Conservation (phyloP, 306 rosid species). For the Acacia confusa region DNA sequence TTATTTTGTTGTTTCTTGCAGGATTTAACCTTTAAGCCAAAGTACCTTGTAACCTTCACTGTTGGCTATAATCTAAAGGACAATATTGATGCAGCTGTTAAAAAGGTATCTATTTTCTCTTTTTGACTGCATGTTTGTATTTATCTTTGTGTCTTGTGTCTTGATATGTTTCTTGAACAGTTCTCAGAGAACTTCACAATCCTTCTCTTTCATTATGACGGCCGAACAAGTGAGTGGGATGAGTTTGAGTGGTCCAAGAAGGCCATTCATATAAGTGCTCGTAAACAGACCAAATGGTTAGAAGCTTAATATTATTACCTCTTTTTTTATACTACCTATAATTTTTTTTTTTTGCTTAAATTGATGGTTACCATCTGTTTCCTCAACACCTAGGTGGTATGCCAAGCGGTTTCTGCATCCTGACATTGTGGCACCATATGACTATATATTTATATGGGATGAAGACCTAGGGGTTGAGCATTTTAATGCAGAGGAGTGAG, state of each 20-base stretch:
- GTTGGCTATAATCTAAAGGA: slow-evolving; percentile 75
- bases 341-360: slow-evolving; percentile 4
- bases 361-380: slow-evolving; percentile 10
- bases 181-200: slow-evolving; percentile 86
- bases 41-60: slow-evolving; percentile 95
- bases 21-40: slow-evolving; percentile 82
- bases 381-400: slow-evolving; percentile 73
- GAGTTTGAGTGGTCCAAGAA: slow-evolving; percentile 91
- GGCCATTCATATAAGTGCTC: slow-evolving; percentile 92
- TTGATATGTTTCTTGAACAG: slow-evolving; percentile 51
- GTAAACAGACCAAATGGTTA: slow-evolving; percentile 94
- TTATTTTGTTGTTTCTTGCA: slow-evolving; percentile 47
- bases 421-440: slow-evolving; percentile 94
- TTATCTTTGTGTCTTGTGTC: slow-evolving; percentile 15
- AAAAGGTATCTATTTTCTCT: slow-evolving; percentile 62
- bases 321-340: background rate
- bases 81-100: slow-evolving; percentile 85
- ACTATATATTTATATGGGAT: slow-evolving; percentile 97
- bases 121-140: slow-evolving; percentile 20
- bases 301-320: slow-evolving; percentile 1
- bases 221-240: slow-evolving; percentile 92
- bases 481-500: slow-evolving; percentile 92
- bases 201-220: slow-evolving; percentile 95
- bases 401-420: slow-evolving; percentile 98
- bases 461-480: slow-evolving; percentile 98